Conservation (phyloP, 2,329 filamentous ascomycete genomes). For the Beauveria rudraprayagi region DNA sequence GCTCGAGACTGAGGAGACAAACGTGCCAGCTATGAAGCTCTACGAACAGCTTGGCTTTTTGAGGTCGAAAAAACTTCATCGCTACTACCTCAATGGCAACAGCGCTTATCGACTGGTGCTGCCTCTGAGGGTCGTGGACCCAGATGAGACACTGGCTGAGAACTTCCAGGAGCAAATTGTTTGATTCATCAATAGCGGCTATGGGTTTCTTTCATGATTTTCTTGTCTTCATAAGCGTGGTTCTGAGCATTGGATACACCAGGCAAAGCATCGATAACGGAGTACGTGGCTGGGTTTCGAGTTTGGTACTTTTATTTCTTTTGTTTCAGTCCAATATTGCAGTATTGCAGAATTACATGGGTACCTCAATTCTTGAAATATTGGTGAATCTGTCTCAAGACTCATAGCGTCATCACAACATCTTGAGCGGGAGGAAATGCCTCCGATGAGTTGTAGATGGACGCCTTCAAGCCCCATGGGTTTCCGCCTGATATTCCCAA, state of each 20-base stretch:
- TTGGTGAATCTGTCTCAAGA: background rate
- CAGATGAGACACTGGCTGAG: constrained; percentile 29
- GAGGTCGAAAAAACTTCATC: constrained; percentile 82
- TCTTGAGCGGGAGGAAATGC: constrained; percentile 19
- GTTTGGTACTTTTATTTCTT: background rate
- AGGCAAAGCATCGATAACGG: background rate
- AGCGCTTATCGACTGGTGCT: constrained; percentile 86
- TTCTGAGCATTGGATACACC: background rate
- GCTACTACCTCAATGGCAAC: constrained; percentile 95
- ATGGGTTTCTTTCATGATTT: background rate
- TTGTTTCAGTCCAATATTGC: background rate
- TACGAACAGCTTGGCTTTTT: constrained; percentile 92
- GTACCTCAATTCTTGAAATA: too few species aligned
- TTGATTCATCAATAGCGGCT: background rate
- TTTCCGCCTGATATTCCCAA: constrained; percentile 55
- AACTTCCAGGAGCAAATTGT: constrained; percentile 23
- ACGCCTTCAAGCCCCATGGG: constrained; percentile 52
- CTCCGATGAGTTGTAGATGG: constrained; percentile 44
- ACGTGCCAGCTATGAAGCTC: constrained; percentile 78
- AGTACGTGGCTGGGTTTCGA: background rate
- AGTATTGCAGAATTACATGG: background rate
- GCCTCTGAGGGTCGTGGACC: constrained; percentile 54
- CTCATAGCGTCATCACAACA: background rate
- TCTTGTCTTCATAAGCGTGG: background rate
- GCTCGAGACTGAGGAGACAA: constrained; percentile 91